Conservation (phyloP, 2,329 filamentous ascomycete species). For the Waltergamsia citrina region DNA sequence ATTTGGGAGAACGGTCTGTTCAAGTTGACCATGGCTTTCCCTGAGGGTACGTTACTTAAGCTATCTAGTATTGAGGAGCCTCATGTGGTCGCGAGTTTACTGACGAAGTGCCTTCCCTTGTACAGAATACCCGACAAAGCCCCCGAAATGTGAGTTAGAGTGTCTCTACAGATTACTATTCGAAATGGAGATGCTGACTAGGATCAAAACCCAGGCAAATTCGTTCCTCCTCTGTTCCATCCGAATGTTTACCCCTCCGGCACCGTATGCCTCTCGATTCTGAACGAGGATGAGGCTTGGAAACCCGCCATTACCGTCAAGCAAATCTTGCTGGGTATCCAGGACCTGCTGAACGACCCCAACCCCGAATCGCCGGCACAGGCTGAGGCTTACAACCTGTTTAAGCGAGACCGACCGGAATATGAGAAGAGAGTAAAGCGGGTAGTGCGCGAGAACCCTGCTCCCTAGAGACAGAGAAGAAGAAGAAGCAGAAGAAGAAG, state of each 20-base stretch:
- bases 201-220: conserved; percentile 61
- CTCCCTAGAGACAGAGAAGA: conserved; percentile 38
- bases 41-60: conserved; percentile 87
- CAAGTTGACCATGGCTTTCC: conserved; percentile 87
- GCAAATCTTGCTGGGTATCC: conserved; percentile 91
- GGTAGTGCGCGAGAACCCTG: conserved; percentile 83
- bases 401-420: conserved; percentile 77
- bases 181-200: too few species aligned
- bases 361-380: conserved; percentile 96
- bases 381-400: conserved; percentile 94
- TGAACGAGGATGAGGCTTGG: conserved; percentile 98
- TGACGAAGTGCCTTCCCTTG: too few species aligned
- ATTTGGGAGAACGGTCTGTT: conserved; percentile 97
- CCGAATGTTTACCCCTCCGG: conserved; percentile 98
- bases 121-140: conserved; percentile 94
- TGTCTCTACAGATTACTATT: too few species aligned
- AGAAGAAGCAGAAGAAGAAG: neutral
- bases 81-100: too few species aligned
- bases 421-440: conserved; percentile 85
- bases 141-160: conserved; percentile 76
- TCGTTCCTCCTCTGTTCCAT: conserved; percentile 90
- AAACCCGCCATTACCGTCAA: conserved; percentile 98
- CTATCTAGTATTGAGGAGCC: too few species aligned
- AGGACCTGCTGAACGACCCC: conserved; percentile 90
- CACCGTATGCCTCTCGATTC: conserved; percentile 91